These are phyloP conservation scores for Daldinia childiae DNA, from an alignment of 495 filamentous ascomycete genomes.

Conservation along the genomic window DNA sequence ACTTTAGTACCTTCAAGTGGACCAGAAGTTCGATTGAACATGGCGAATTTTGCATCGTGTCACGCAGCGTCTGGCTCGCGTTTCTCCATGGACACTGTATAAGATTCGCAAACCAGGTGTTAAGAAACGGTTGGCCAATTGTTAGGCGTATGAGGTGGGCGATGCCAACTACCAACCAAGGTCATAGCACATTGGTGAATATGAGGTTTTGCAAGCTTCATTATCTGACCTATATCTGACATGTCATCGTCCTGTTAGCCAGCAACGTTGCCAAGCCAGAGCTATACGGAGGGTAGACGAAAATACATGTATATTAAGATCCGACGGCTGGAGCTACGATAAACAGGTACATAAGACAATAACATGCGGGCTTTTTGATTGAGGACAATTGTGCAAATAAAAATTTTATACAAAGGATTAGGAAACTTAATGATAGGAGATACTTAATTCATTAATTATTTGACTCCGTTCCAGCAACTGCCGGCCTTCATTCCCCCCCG, in stretches of 20 bases:
- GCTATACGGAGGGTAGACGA: slow-evolving; percentile 2
- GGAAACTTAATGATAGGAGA: slow-evolving; percentile 14
- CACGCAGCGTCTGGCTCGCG: slow-evolving; percentile 39
- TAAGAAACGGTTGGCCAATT: slow-evolving; percentile 41
- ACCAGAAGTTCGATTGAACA: slow-evolving; percentile 28
- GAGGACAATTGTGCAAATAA: slow-evolving; percentile 11
- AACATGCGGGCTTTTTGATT: slow-evolving; percentile 6
- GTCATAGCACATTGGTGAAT: slow-evolving; percentile 27
- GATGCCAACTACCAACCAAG: slow-evolving; percentile 39
- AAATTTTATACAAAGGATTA: background rate
- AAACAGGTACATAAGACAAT: slow-evolving; percentile 4
- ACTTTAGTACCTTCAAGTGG: slow-evolving; percentile 22
- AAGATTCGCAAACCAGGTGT: slow-evolving; percentile 41
- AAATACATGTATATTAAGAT: slow-evolving; percentile 20
- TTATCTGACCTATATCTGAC: slow-evolving; percentile 39
- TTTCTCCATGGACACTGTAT: slow-evolving; percentile 31
- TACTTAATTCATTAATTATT: slow-evolving; percentile 20
- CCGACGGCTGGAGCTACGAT: slow-evolving; percentile 8
- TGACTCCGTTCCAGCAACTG: slow-evolving; percentile 20
- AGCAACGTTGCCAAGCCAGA: slow-evolving; percentile 38
- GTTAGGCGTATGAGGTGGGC: slow-evolving; percentile 36
- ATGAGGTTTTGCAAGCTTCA: slow-evolving; percentile 32
- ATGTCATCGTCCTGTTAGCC: slow-evolving; percentile 44
- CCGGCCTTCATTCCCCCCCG: slow-evolving; percentile 18
- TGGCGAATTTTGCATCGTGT: slow-evolving; percentile 40